Evolutionary conservation across 169 alveolate species (phyloP), one percentile per base, ranked within the genome.

Genomic region (Eimeria tenella): DNA sequence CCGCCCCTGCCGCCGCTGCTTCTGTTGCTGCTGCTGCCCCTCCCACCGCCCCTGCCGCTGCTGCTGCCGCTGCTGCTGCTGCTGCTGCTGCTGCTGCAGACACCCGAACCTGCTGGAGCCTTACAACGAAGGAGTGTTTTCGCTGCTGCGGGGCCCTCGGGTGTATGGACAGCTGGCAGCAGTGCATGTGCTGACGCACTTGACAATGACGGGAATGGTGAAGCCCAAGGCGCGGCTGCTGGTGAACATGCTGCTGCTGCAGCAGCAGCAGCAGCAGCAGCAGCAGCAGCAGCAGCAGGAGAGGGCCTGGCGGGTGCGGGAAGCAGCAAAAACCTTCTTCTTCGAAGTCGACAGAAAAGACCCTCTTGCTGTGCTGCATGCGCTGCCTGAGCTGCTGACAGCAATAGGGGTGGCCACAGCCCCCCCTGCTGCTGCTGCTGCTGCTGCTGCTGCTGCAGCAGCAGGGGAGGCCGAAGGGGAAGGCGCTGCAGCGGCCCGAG

Each of bases 71-170:
- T 21, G 8, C 7, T 68, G 77, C 11, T n/a, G n/a, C n/a, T 11
- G 23, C 77, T 68, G 77, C 77, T 68, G 42, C 10, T 11, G 42
- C 77, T 50, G 87, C 49, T 13, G 8, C 90, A 83, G 90, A 42
- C 90, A 83, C 77, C 90, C 90, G 90, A 83, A 83, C n/a, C 77
- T 31, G 10, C 15, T 83, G 77, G 90, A 83, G 90, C 90, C 73
- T 25, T 83, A 83, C 77, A 83, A 83, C 31, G 77, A 83, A 73
- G 55, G 23, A 3, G 90, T 83, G 11, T 83, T 83, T 23, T n/a
- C 21, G 73, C 52, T 83, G 10, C 56, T 83, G 60, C 56, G n/a
- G 25, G 90, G 58, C 42, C 77, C 13, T 21, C 77, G 31, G 73
- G 90, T 15, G 23, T 19, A 6, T 17, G 90, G 52, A 19, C 75